phyloP scores from a whole-genome alignment of 352 stramenopile genomes.

The Blastocystis hominis region DNA sequence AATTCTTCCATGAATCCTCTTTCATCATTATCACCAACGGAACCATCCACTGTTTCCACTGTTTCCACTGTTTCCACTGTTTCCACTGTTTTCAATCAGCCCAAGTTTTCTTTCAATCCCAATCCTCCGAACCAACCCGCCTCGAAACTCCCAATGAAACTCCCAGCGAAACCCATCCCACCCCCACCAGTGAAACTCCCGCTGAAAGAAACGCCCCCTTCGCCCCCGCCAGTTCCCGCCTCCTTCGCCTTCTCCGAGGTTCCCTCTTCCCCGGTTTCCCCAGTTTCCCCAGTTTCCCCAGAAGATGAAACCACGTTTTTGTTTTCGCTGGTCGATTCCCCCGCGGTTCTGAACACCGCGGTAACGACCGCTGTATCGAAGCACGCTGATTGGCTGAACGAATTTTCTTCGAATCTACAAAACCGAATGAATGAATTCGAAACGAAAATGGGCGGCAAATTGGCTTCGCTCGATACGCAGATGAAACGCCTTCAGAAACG shows the following conservation, averaged over 20 bases:
- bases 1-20: too few relatives aligned
- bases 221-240: neutral
- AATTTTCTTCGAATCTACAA: too few relatives aligned
- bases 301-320: neutral
- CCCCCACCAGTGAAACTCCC: neutral
- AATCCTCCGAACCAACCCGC: neutral
- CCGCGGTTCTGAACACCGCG: neutral
- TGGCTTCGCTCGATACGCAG: too few relatives aligned
- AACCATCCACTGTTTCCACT: neutral
- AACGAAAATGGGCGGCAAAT: too few relatives aligned
- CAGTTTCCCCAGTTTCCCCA: neutral
- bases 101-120: too few relatives aligned
- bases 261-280: neutral
- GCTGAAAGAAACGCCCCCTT: too few relatives aligned
- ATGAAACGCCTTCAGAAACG: too few relatives aligned
- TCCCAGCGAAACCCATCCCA: neutral
- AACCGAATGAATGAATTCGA: too few relatives aligned
- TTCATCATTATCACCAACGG: too few relatives aligned
- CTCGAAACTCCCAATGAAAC: neutral
- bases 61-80: neutral
- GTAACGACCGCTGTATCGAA: neutral
- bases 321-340: neutral
- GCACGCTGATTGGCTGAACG: too few relatives aligned
- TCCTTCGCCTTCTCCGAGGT: neutral
- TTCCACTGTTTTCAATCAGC: neutral